phyloP scores from a whole-genome alignment of 2,329 filamentous ascomycete species.

The Penicillium sp. region DNA sequence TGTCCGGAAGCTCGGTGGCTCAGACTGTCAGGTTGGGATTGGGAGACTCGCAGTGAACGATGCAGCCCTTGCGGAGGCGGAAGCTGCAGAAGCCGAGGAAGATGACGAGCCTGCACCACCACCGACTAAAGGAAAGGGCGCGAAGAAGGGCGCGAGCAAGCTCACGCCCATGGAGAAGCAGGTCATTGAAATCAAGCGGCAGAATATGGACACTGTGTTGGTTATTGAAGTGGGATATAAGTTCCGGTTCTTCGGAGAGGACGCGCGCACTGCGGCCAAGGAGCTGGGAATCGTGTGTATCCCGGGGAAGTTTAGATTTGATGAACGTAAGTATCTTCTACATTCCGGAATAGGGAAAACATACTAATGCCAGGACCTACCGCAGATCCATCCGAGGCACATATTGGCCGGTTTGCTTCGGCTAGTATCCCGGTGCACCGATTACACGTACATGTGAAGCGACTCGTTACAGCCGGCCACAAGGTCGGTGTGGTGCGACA shows the following conservation, averaged over 20 bases:
- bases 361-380: conserved; percentile 13
- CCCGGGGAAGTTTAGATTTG: conserved; percentile 85
- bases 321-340: conserved; percentile 58
- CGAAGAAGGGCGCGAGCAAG: conserved; percentile 70
- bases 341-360: not conserved
- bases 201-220: conserved; percentile 79
- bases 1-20: conserved; percentile 77
- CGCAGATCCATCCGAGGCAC: conserved; percentile 74
- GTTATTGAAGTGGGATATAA: conserved; percentile 97
- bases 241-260: conserved; percentile 92
- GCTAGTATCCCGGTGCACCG: conserved; percentile 91
- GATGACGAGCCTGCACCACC: conserved; percentile 42
- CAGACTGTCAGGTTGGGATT: conserved; percentile 66
- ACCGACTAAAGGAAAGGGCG: conserved; percentile 39
- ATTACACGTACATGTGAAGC: conserved; percentile 84
- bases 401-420: conserved; percentile 83
- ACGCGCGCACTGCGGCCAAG: conserved; percentile 79
- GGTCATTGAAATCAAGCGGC: conserved; percentile 84
- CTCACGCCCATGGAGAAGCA: conserved; percentile 92
- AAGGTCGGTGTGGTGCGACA: conserved; percentile 95
- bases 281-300: conserved; percentile 93
- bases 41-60: conserved; percentile 52
- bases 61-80: conserved; percentile 46
- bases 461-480: conserved; percentile 81
- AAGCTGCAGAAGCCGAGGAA: conserved; percentile 51